Conservation (phyloP, 768 basidiomycete genomes). For the Brasilioporus rufonigricans region DNA sequence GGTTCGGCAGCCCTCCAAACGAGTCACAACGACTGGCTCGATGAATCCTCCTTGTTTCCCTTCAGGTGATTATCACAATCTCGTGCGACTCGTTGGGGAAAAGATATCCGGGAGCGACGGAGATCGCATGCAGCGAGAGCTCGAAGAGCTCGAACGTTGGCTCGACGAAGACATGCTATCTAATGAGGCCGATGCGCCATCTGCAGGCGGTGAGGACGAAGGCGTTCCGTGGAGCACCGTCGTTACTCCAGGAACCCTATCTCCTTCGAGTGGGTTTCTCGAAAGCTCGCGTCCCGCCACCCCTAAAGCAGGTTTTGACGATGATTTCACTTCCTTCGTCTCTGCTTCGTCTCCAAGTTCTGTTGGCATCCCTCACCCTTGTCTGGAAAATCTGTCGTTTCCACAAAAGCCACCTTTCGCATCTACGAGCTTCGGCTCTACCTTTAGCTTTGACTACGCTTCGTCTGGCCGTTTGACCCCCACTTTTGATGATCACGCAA, state of each 20-base stretch:
- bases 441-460: constrained; percentile 25
- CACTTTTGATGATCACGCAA: constrained; percentile 16
- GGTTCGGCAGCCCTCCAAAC: constrained; percentile 29
- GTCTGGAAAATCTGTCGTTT: constrained; percentile 1
- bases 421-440: constrained; percentile 25
- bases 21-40: not conserved
- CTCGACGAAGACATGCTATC: constrained; percentile 43
- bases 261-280: constrained; percentile 24
- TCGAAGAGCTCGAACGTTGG: constrained; percentile 62
- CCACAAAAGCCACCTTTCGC: constrained; percentile 5
- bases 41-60: constrained; percentile 3
- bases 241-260: constrained; percentile 28
- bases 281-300: constrained; percentile 29
- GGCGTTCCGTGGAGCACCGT: constrained; percentile 42
- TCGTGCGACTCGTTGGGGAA: constrained; percentile 20
- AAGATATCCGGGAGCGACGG: constrained; percentile 26
- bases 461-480: constrained; percentile 29
- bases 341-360: constrained; percentile 45
- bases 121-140: constrained; percentile 45
- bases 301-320: constrained; percentile 57
- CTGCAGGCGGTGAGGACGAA: constrained; percentile 17
- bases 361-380: not conserved
- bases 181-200: constrained; percentile 15
- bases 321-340: constrained; percentile 77
- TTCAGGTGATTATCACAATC: constrained; percentile 20